Base-by-base conservation (phyloP, 2,329 filamentous ascomycete genomes). In the Remersonia thermophila region DNA sequence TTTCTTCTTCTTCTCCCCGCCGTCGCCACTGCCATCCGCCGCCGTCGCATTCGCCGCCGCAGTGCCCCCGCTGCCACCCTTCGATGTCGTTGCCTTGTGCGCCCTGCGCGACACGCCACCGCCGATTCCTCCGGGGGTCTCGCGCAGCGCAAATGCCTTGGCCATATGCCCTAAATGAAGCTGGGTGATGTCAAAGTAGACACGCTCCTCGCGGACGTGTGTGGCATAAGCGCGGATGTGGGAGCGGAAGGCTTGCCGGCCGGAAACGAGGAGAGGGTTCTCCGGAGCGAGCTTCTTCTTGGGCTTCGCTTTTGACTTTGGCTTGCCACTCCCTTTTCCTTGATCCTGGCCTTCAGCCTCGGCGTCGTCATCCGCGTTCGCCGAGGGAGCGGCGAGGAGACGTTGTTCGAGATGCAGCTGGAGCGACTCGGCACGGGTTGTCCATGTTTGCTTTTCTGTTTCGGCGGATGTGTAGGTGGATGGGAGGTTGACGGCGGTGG, bases 211-310 rank as follows among this genome's bases (percentile, higher is more conserved):
- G 20, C 83, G 79, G 18, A 89, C 74, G 58, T 98, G 91, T 0
- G 91, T 98, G 2, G 91, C 86, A 56, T 98, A 98, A 1, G 91
- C 91, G 37, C 91, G 73, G 37, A 98, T 80, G 52, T 96, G 87
- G 34, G 83, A 91, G 54, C 93, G 85, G 63, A 83, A 98, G 0
- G 80, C 91, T 47, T 83, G 77, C 14, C 85, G 74, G 0, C 83
- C 89, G 50, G 86, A 71, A 50, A 93, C 85, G 4, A 93, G 72
- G 27, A 82, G 73, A 37, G 75, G 75, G 0, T 73, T 63, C 37
- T 80, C 72, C 26, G 3, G 2, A 9, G 27, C 29, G 28, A 30
- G 26, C 26, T 42, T 47, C 25, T 27, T 18, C 20, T 47, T 48
- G 10, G 40, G 41, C 20, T 41, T 44, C 26, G 14, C 12, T 11